Evolutionary conservation across 768 basidiomycete genomes (phyloP), one percentile per base, ranked within the genome.

Genomic region (Kondoa subrosea): DNA sequence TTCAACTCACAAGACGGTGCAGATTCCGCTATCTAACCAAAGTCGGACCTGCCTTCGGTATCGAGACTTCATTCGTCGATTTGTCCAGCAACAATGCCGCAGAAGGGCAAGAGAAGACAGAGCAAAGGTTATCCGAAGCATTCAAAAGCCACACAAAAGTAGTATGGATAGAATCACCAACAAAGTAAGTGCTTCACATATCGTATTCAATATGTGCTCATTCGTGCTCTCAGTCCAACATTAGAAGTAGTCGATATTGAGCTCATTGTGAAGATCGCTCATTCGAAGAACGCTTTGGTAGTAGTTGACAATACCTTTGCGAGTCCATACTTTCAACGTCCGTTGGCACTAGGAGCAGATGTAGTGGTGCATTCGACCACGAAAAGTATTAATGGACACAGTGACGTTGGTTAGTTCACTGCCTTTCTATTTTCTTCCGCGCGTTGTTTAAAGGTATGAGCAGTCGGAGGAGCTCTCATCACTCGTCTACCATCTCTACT

Each of bases 141-240:
- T 81, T 96, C 67, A 80, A 80, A 30, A 80, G 82, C 1, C 88
- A 93, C 71, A 95, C 92, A 2, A 89, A 93, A 89, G 80, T 95
- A 12, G 82, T 99, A 66, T 96, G 91, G 91, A 84, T 95, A 71
- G 93, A 99, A 78, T 81, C 88, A 0, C 93, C 91, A 0, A 97
- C 93, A n/a, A n/a, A n/a, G n/a, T n/a, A n/a, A n/a, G n/a, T n/a
- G n/a, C n/a, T n/a, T n/a, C n/a, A n/a, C n/a, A n/a, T n/a, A n/a
- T n/a, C n/a, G n/a, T n/a, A n/a, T n/a, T n/a, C n/a, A n/a, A n/a
- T n/a, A n/a, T n/a, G n/a, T n/a, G n/a, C n/a, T n/a, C n/a, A n/a
- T n/a, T n/a, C n/a, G n/a, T n/a, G n/a, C n/a, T n/a, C n/a, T n/a
- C 1, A 97, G 96, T 79, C 93, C 93, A 0, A 89, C 89, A 1